Base-by-base conservation (phyloP, 2,329 filamentous ascomycete genomes). In the Colletotrichum musae region DNA sequence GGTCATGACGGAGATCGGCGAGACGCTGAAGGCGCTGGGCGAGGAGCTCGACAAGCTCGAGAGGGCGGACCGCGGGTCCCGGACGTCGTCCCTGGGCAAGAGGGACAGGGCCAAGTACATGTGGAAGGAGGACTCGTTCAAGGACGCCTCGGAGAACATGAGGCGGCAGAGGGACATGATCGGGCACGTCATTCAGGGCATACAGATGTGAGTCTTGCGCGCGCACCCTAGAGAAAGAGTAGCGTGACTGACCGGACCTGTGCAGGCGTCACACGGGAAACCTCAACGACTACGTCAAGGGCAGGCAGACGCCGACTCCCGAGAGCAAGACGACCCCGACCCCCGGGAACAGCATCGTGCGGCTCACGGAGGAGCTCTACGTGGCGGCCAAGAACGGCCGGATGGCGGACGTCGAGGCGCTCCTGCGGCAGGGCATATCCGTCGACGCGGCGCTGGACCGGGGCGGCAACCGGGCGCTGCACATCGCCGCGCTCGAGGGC, bases 141-240 rank as follows among this genome's bases (percentile, higher is more conserved):
- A 57, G 18, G 64, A 68, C 24, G n/a, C 41, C 24, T 6, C 43
- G n/a, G 28, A 68, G 26, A 58, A 21, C 24, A 36, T 68, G 45
- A 51, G 47, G 2, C 47, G 24, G 12, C 60, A 68, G 39, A 65
- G 53, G 24, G 10, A 32, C 16, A 57, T 58, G 43, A 51, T 65
- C 12, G 9, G 32, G 10, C 39, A 48, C 18, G 28, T 64, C 13
- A 50, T 68, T 9, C 24, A 18, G 13, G 16, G 16, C 9, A 12
- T 57, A 15, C 50, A 57, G 15, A 5, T 32, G 64, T 64, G 24
- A 15, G 64, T 51, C 21, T 24, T 36, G 32, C 32, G 10, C 32
- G 32, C 32, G 32, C 10, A 9, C 32, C 7, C 32, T 9, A 3
- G 7, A 10, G 7, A 36, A 36, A 36, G 7, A 36, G 32, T 36